Evolutionary conservation across 257 asterid genomes (phyloP).

Genomic region (Solanum lycopersicoides): DNA sequence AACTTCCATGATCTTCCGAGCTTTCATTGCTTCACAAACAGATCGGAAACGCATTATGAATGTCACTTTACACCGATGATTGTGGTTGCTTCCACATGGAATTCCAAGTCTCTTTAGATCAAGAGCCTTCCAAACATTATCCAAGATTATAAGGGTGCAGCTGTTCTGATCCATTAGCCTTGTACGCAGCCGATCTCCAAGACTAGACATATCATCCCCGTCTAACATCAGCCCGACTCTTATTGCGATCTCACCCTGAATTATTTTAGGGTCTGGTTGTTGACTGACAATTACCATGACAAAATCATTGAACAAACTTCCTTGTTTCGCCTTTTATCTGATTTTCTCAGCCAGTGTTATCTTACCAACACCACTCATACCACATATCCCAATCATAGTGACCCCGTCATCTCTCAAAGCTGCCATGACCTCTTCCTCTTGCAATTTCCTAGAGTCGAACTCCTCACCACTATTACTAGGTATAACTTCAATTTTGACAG

Average conservation of each 20-base stretch:
- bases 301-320: neutral
- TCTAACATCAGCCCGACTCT: neutral
- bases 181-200: neutral
- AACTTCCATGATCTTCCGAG: neutral
- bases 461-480: neutral
- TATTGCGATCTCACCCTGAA: constrained; percentile 1
- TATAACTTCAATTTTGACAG: neutral
- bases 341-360: neutral
- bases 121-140: neutral
- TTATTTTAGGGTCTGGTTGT: neutral
- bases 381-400: constrained; percentile 1
- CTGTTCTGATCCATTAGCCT: neutral
- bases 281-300: neutral
- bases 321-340: neutral
- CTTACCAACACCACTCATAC: neutral
- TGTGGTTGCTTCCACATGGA: neutral
- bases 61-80: neutral
- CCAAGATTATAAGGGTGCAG: neutral
- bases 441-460: neutral
- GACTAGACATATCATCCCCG: neutral
- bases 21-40: neutral
- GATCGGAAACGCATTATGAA: neutral
- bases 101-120: neutral
- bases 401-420: neutral
- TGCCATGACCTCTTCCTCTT: neutral